Conservation (phyloP, 2,329 filamentous ascomycete genomes). For the Esteya vermicola region DNA sequence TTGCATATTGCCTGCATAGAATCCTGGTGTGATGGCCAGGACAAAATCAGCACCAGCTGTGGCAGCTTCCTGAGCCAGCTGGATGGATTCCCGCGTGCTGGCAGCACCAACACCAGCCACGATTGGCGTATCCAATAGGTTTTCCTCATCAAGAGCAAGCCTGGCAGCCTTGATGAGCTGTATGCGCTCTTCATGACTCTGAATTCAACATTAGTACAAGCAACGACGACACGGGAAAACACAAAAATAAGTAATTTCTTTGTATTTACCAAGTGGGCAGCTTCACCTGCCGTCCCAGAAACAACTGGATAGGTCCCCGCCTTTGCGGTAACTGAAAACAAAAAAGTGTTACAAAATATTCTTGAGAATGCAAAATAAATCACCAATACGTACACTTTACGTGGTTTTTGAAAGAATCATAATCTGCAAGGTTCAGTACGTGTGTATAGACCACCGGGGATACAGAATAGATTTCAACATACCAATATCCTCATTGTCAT, state of each 20-base stretch:
- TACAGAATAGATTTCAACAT: too few relatives aligned
- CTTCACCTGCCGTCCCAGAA: constrained; percentile 7
- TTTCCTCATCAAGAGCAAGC: constrained; percentile 5
- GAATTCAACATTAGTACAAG: too few relatives aligned
- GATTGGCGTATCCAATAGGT: constrained; percentile 22
- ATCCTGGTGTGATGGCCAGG: constrained; percentile 23
- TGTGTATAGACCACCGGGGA: neutral
- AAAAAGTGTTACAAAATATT: too few relatives aligned
- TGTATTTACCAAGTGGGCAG: constrained; percentile 6
- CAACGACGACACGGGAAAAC: too few relatives aligned
- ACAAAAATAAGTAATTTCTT: too few relatives aligned
- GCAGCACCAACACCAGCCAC: constrained; percentile 28
- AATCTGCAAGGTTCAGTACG: constrained; percentile 1
- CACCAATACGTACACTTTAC: too few relatives aligned
- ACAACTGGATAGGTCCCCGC: constrained; percentile 7
- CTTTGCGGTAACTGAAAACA: neutral
- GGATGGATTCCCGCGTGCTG: constrained; percentile 19
- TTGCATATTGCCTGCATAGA: constrained; percentile 23
- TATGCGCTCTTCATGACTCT: constrained; percentile 5
- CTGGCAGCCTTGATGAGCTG: constrained; percentile 3
- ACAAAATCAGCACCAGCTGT: constrained; percentile 23
- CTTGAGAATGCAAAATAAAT: too few relatives aligned
- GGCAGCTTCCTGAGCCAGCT: constrained; percentile 21
- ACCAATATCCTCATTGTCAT: constrained; percentile 4
- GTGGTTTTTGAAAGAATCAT: constrained; percentile 4